These are phyloP conservation scores for Acidomyces sp. DNA, from an alignment of 495 filamentous ascomycete genomes.

Conservation along the genomic window DNA sequence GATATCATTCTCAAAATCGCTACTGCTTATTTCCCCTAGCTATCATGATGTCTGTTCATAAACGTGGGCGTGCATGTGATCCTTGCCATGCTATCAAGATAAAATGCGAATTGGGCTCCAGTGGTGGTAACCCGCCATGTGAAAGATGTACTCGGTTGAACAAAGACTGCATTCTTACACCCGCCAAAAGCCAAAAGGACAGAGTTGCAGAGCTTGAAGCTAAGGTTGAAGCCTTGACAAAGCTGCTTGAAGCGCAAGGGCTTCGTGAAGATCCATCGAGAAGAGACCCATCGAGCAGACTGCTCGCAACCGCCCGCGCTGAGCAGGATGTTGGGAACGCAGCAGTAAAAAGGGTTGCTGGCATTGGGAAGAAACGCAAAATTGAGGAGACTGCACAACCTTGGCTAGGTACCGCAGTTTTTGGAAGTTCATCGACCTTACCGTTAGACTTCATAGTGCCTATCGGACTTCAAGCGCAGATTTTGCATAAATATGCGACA, in stretches of 20 bases:
- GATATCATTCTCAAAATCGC: no score
- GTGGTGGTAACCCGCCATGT: conserved; percentile 6
- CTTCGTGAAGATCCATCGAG: background rate
- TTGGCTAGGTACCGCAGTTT: no score
- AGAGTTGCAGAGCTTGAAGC: conserved; percentile 14
- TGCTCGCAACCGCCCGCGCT: background rate
- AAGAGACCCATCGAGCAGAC: background rate
- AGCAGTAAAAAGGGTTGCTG: no score
- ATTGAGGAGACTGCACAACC: no score
- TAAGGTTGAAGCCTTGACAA: conserved; percentile 8
- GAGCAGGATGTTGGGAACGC: background rate
- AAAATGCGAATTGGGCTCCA: conserved; percentile 14
- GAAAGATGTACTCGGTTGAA: conserved; percentile 8
- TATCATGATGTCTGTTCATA: background rate
- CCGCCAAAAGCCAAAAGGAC: conserved; percentile 12
- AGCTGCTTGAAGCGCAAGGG: conserved; percentile 7
- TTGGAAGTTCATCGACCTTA: background rate
- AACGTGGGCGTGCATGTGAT: conserved; percentile 10
- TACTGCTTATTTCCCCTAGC: no score
- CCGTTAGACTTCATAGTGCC: conserved; percentile 5
- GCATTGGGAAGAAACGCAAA: no score
- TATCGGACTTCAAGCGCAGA: background rate
- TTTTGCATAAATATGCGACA: background rate
- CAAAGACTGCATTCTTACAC: conserved; percentile 8
- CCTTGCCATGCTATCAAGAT: conserved; percentile 14